A percentile compares a stretch with the other conserved stretches of the same genome.
phyloP scores from a whole-genome alignment of 371 early-diverging fungal genomes.

The Mucor sp. region DNA sequence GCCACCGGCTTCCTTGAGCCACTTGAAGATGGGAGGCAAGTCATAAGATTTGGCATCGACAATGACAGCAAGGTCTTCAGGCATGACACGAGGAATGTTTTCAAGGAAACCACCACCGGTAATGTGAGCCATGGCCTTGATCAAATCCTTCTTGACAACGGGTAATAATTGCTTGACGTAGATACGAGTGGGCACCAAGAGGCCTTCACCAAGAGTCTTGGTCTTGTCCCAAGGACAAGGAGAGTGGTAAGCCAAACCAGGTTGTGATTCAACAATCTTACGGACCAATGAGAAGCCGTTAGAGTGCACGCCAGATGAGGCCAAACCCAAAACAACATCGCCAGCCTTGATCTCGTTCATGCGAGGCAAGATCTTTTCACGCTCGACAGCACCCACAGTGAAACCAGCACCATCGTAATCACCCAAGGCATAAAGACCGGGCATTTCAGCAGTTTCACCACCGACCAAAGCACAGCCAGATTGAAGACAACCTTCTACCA shows the following conservation, averaged over 20 bases:
- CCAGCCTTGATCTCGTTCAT: constrained; percentile 74
- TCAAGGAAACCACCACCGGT: constrained; percentile 98
- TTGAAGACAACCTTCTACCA: constrained; percentile 90
- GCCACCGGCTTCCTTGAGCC: constrained; percentile 88
- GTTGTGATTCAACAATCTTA: constrained; percentile 75
- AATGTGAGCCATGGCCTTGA: constrained; percentile 97
- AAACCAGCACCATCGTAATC: constrained; percentile 98
- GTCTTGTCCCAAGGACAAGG: constrained; percentile 84
- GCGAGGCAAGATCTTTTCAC: constrained; percentile 84
- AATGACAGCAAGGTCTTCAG: constrained; percentile 72
- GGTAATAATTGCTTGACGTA: constrained; percentile 93
- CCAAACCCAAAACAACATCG: constrained; percentile 89
- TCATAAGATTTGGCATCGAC: constrained; percentile 84
- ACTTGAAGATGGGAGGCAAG: constrained; percentile 91
- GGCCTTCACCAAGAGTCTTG: constrained; percentile 76
- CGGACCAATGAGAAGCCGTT: constrained; percentile 97
- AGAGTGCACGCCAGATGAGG: constrained; percentile 95
- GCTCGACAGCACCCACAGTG: constrained; percentile 96
- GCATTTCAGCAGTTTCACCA: constrained; percentile 99
- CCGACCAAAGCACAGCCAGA: constrained; percentile 96
- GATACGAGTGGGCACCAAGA: constrained; percentile 93
- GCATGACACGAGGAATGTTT: constrained; percentile 96
- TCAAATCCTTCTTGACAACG: constrained; percentile 68
- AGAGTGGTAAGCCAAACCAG: constrained; percentile 73
- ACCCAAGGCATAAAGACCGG: constrained; percentile 86